phyloP scores from a whole-genome alignment of 2,329 filamentous ascomycete species.

The Gyromitra esculenta region DNA sequence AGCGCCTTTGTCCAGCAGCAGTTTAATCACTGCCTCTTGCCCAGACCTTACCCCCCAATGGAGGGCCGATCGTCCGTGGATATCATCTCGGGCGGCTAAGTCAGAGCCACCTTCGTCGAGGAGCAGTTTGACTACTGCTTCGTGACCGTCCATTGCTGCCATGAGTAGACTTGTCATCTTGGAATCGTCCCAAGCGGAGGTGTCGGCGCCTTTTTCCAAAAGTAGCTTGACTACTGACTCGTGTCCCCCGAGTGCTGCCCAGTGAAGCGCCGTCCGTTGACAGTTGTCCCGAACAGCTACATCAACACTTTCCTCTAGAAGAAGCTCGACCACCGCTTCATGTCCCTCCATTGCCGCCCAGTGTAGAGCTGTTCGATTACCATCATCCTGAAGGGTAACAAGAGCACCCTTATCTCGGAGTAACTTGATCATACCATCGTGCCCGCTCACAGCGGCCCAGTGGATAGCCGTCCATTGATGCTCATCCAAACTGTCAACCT shows the following conservation, averaged over 20 bases:
- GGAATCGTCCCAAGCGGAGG: background rate
- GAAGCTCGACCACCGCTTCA: background rate
- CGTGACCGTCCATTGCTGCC: constrained; percentile 15
- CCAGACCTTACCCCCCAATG: constrained; percentile 11
- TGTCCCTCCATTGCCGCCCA: constrained; percentile 7
- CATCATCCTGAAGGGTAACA: background rate
- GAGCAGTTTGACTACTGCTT: constrained; percentile 25
- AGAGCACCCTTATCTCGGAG: constrained; percentile 6
- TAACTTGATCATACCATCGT: constrained; percentile 11
- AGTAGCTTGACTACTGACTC: constrained; percentile 18
- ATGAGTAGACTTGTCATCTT: constrained; percentile 2
- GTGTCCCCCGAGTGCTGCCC: constrained; percentile 14
- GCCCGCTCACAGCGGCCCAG: constrained; percentile 8
- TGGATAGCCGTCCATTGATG: constrained; percentile 4
- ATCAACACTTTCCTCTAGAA: constrained; percentile 21
- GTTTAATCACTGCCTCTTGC: constrained; percentile 17
- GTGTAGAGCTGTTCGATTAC: constrained; percentile 2
- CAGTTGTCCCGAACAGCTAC: constrained; percentile 8
- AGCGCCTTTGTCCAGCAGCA: constrained; percentile 18
- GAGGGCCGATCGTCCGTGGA: constrained; percentile 10
- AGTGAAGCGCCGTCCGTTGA: constrained; percentile 10
- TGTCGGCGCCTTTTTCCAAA: constrained; percentile 23
- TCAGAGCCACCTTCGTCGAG: constrained; percentile 17
- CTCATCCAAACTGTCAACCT: constrained; percentile 2
- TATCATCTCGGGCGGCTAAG: background rate